Base-by-base conservation (phyloP, 2,329 filamentous ascomycete genomes). In the Aspergillus hiratsukae region DNA sequence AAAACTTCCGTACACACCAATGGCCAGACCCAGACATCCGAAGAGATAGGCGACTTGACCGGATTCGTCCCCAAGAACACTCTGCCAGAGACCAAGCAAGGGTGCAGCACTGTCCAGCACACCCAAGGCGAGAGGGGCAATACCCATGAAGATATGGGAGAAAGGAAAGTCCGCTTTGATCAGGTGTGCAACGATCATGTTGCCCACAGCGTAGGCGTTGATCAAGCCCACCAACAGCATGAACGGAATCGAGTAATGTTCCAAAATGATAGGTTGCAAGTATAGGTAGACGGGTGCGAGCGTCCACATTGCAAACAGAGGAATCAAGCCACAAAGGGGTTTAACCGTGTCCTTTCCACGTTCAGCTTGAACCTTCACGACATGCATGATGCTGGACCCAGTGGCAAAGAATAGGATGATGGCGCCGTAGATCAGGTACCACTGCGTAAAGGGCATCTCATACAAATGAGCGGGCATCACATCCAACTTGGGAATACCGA, bases 1-100 rank as follows among this genome's bases (percentile, higher is more conserved):
- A 72, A 99, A 99, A 73, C 91, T 96, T 58, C 91, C 92, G 76
- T 99, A 97, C n/a, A 97, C 86, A 35, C 94, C 94, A 49, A 96
- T 73, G 0, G 88, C 89, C 57, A 90, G 77, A 25, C 94, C 94
- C 25, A 97, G 78, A 78, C 92, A 93, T 69, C 87, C 83, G 75
- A 96, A 97, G 71, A 96, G 84, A 74, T 92, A 96, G 2, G 90
- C 89, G 50, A 96, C 88, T 77, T 97, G 91, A 72, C 96, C 95
- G n/a, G 88, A 84, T 51, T 81, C 88, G 60, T 84, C 79, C 25
- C 89, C 90, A 6, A 96, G 79, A 3, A 85, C 84, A 68, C 86
- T 89, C 1, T 88, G 87, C 90, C 90, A 74, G 27, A 88, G 79
- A 53, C 81, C 80, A 21, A 91, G 71, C 28, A 82, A 66, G 1